Base-by-base conservation (phyloP, 139 green algal species). In the Chlorella sp. region DNA sequence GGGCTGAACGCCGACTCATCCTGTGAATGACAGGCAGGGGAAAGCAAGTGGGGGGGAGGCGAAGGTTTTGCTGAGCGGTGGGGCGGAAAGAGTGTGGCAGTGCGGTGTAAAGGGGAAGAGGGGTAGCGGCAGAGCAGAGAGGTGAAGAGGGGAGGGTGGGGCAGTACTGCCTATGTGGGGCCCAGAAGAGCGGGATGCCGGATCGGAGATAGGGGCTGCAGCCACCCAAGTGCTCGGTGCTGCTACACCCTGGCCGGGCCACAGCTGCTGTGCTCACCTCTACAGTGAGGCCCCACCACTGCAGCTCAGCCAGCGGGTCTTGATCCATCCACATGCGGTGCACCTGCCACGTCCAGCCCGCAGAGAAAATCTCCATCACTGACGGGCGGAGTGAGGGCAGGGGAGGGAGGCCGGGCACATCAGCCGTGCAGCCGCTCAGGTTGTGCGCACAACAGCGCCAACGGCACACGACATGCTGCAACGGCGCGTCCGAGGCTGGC, bases 271-370 rank as follows among this genome's bases (percentile, higher is more conserved):
- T 4, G 20, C 65, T 26, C 38, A 76, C 70, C 70, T 76, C 38
- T 40, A 76, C 70, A 22, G 70, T 76, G 22, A 76, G 70, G 20
- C 22, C 70, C 70, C 70, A 76, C 70, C 70, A 76, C 70, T 76
- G 70, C 70, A 76, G 70, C 70, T 22, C 26, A 8, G 70, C 40
- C 24, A 28, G 70, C 70, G 41, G 22, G 40, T 76, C 70, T 40
- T 76, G 70, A 28, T 76, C 70, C 22, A 76, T 40, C 70, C 70
- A 76, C n/a, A 54, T 30, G 40, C 70, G 70, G 70, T 76, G 70
- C 40, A 76, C 70, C 70, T 76, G 70, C 70, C 70, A 76, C 5
- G 70, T 76, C 70, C 70, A 76, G 2, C 70, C 70, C 8, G 70
- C 41, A 6, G 38, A 51, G 36, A 76, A 76, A 4, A 76, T 32